Conservation (phyloP, 345 rosid genomes). For the Mangifera indica region DNA sequence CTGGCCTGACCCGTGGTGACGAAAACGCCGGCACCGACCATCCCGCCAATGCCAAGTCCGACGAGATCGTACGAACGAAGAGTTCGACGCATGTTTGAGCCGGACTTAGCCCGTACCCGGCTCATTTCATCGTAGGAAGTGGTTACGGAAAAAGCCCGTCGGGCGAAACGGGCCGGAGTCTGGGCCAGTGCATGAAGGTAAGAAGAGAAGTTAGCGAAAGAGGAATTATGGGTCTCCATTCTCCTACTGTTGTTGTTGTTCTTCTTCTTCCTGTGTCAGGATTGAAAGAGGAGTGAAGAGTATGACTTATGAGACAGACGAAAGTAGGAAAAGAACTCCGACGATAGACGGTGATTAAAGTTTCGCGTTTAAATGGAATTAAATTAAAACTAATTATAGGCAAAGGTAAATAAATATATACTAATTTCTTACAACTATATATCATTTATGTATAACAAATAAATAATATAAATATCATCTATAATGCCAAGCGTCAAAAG, state of each 20-base stretch:
- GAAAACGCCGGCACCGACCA: slow-evolving; percentile 96
- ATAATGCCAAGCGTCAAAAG: too few species aligned
- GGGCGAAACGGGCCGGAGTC: slow-evolving; percentile 67
- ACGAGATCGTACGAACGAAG: slow-evolving; percentile 87
- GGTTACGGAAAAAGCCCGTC: slow-evolving; percentile 69
- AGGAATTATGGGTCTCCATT: slow-evolving; percentile 44
- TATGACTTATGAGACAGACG: too few species aligned
- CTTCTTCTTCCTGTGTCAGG: neutral
- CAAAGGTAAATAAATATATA: too few species aligned
- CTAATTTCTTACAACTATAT: too few species aligned
- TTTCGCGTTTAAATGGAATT: too few species aligned
- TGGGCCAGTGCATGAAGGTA: slow-evolving; percentile 63
- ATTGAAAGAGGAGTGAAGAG: neutral
- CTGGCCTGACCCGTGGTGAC: slow-evolving; percentile 77
- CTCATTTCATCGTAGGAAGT: slow-evolving; percentile 72
- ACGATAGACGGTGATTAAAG: slow-evolving; percentile 19
- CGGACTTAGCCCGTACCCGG: slow-evolving; percentile 54
- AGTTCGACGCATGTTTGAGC: slow-evolving; percentile 62
- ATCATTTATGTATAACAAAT: too few species aligned
- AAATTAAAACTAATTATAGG: too few species aligned
- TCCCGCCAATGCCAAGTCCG: slow-evolving; percentile 89
- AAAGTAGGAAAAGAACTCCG: neutral
- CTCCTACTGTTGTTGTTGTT: neutral
- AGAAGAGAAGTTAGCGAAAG: slow-evolving; percentile 55
- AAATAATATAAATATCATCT: too few species aligned